These are phyloP conservation scores for Alnus glutinosa DNA, from an alignment of 306 rosid genomes.

Conservation along the genomic window DNA sequence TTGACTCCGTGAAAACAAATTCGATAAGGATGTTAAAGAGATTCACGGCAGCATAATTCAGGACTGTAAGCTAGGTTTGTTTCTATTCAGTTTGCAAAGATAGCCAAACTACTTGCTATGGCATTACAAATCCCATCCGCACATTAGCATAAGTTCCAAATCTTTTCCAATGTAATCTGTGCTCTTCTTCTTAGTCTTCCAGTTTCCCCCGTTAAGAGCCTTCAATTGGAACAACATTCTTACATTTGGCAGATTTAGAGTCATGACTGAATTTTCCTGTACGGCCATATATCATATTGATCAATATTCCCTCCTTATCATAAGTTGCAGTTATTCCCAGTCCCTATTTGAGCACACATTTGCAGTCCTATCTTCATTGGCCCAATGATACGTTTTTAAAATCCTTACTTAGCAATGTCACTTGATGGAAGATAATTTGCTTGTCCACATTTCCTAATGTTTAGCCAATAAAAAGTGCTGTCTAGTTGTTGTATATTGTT, in stretches of 20 bases:
- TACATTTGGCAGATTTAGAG: not conserved
- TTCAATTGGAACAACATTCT: not conserved
- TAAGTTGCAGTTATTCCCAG: not conserved
- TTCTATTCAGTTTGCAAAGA: not conserved
- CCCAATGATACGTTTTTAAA: not conserved
- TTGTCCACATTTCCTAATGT: not conserved
- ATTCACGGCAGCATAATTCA: not conserved
- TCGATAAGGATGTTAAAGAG: not conserved
- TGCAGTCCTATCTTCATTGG: not conserved
- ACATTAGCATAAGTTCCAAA: not conserved
- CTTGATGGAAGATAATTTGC: not conserved
- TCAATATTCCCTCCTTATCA: not conserved
- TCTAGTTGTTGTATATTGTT: not conserved
- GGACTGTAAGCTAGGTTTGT: not conserved
- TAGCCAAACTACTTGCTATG: slow-evolving; percentile 2
- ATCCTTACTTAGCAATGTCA: not conserved
- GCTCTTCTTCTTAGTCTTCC: not conserved
- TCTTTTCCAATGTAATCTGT: not conserved
- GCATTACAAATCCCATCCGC: not conserved
- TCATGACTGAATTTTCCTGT: not conserved
- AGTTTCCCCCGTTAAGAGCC: not conserved
- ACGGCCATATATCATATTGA: not conserved
- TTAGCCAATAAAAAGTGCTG: not conserved
- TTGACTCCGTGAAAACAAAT: not conserved
- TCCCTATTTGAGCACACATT: not conserved